These are phyloP conservation scores for Penicillium sp. DNA, from an alignment of 2,329 filamentous ascomycete species.

Conservation along the genomic window DNA sequence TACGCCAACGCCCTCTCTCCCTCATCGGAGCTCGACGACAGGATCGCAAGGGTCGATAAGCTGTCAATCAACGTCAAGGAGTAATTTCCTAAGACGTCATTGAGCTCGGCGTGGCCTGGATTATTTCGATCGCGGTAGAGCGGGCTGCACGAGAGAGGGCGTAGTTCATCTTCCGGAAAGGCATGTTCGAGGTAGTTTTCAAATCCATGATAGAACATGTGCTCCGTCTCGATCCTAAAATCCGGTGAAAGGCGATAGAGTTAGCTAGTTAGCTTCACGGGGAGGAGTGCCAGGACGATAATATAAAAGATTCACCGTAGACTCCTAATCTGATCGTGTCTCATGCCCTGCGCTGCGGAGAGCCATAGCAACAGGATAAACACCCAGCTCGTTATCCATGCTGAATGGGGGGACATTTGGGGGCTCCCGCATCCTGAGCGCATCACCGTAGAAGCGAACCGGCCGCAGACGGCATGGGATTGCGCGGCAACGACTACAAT, in stretches of 20 bases:
- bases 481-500: conserved; percentile 28
- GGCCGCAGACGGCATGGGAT: conserved; percentile 32
- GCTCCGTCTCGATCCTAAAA: conserved; percentile 51
- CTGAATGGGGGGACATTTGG: conserved; percentile 40
- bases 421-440: conserved; percentile 46
- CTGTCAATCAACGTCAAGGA: conserved; percentile 95
- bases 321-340: conserved; percentile 39
- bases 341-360: conserved; percentile 41
- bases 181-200: conserved; percentile 93
- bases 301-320: conserved; percentile 36
- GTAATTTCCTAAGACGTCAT: conserved; percentile 97
- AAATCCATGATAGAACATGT: conserved; percentile 97
- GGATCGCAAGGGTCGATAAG: conserved; percentile 88
- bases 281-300: not conserved
- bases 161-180: conserved; percentile 94
- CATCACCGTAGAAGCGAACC: conserved; percentile 41
- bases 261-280: not conserved
- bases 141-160: conserved; percentile 82
- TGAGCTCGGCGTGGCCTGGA: conserved; percentile 80
- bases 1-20: conserved; percentile 68
- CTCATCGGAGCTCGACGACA: conserved; percentile 68
- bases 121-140: conserved; percentile 82
- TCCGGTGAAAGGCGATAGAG: not conserved
- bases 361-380: conserved; percentile 43
- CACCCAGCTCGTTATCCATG: conserved; percentile 41